phyloP scores from a whole-genome alignment of 495 filamentous ascomycete species.

The Aspergillus diversus region DNA sequence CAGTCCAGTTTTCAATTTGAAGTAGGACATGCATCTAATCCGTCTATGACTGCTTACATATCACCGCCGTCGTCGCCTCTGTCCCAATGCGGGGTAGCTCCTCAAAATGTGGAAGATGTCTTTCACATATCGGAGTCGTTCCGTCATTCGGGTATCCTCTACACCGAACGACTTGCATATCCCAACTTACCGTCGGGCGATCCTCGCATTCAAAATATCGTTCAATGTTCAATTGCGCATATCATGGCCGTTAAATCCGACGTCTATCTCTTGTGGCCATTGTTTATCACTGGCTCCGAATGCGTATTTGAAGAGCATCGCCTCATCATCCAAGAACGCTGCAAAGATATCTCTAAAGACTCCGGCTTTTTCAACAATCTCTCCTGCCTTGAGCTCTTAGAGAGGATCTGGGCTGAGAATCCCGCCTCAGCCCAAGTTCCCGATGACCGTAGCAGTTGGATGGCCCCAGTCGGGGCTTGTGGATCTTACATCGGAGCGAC shows the following conservation, averaged over 20 bases:
- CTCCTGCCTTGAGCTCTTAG: conserved; percentile 80
- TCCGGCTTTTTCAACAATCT: conserved; percentile 93
- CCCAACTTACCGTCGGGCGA: conserved; percentile 74
- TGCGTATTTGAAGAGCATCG: conserved; percentile 84
- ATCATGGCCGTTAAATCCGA: conserved; percentile 77
- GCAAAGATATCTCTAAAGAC: conserved; percentile 82
- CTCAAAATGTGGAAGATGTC: conserved; percentile 54
- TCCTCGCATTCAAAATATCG: conserved; percentile 81
- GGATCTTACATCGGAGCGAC: conserved; percentile 17
- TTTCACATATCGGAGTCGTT: conserved; percentile 82
- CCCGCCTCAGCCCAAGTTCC: conserved; percentile 32
- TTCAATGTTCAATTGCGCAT: conserved; percentile 78
- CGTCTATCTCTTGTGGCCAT: conserved; percentile 92
- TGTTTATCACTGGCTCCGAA: conserved; percentile 90
- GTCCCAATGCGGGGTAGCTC: conserved; percentile 34
- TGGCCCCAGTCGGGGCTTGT: not conserved
- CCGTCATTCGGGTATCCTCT: conserved; percentile 85
- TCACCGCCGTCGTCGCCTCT: conserved; percentile 36
- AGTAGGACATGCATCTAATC: conserved; percentile 30
- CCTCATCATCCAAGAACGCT: conserved; percentile 74
- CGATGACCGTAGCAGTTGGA: conserved; percentile 16
- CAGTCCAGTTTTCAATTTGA: conserved; percentile 30
- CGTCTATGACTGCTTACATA: conserved; percentile 24
- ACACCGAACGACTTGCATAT: conserved; percentile 85
- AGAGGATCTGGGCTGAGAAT: conserved; percentile 75